Conservation (phyloP, 2,329 filamentous ascomycete genomes). For the Colletotrichum karsti region DNA sequence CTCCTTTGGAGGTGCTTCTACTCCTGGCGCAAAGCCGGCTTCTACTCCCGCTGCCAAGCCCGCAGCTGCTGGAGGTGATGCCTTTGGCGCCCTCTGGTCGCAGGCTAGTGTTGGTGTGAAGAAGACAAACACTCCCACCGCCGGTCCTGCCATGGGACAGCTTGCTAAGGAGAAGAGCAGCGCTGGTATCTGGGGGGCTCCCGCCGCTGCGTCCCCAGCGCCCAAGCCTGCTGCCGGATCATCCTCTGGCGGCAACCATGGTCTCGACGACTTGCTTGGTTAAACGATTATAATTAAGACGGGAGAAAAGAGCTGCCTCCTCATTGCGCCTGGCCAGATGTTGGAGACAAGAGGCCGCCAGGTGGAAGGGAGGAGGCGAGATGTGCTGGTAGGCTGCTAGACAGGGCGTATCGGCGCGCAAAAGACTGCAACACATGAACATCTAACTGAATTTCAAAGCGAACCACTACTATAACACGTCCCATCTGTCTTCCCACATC, state of each 20-base stretch:
- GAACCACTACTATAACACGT: neutral
- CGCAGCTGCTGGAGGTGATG: slow-evolving; percentile 75
- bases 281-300: slow-evolving; percentile 33
- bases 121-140: slow-evolving; percentile 70
- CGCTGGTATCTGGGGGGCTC: slow-evolving; percentile 90
- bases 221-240: slow-evolving; percentile 37
- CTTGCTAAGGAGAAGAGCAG: slow-evolving; percentile 98
- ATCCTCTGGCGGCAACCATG: slow-evolving; percentile 34
- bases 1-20: slow-evolving; percentile 34
- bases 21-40: slow-evolving; percentile 58
- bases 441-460: slow-evolving; percentile 25
- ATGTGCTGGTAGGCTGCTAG: slow-evolving; percentile 45
- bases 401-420: slow-evolving; percentile 52
- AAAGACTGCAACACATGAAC: slow-evolving; percentile 40
- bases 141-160: slow-evolving; percentile 86
- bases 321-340: neutral
- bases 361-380: neutral
- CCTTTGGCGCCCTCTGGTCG: slow-evolving; percentile 89
- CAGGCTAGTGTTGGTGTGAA: slow-evolving; percentile 78
- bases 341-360: neutral
- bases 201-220: slow-evolving; percentile 50
- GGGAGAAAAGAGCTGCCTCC: neutral
- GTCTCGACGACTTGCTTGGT: slow-evolving; percentile 59
- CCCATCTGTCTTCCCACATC: neutral
- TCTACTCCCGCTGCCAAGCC: slow-evolving; percentile 58